These are phyloP conservation scores for Pistacia atlantica DNA, from an alignment of 345 rosid genomes.

Conservation along the genomic window DNA sequence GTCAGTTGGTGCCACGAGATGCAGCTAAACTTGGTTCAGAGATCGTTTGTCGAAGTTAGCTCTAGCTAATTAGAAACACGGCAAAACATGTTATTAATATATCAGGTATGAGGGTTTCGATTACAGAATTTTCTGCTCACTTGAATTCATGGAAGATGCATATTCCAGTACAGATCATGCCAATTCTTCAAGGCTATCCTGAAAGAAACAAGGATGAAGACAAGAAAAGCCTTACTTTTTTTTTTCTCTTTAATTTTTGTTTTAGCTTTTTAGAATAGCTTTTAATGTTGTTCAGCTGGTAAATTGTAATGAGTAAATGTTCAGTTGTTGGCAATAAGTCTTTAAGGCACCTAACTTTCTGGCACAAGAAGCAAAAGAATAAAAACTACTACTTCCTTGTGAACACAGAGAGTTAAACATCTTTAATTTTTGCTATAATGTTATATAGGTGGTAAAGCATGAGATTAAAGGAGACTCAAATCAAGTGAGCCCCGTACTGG, in stretches of 20 bases:
- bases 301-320: conserved; percentile 6
- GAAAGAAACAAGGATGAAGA: not conserved
- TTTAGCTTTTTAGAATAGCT: not conserved
- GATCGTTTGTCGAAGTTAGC: conserved; percentile 19
- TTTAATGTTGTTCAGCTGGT: not conserved
- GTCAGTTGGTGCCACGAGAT: conserved; percentile 44
- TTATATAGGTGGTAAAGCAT: too few species aligned
- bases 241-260: not conserved
- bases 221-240: not conserved
- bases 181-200: too few species aligned
- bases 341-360: conserved; percentile 4
- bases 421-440: not conserved
- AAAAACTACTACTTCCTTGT: not conserved
- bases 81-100: not conserved
- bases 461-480: too few species aligned
- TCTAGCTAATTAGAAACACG: not conserved
- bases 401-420: too few species aligned
- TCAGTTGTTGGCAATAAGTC: not conserved
- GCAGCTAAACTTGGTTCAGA: conserved; percentile 32
- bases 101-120: not conserved
- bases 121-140: not conserved
- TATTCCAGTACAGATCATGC: not conserved
- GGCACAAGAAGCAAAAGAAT: not conserved
- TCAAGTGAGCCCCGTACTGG: too few species aligned
- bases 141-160: not conserved